Conservation (phyloP, 108 stramenopile species). For the Mediolabrus comicus region DNA sequence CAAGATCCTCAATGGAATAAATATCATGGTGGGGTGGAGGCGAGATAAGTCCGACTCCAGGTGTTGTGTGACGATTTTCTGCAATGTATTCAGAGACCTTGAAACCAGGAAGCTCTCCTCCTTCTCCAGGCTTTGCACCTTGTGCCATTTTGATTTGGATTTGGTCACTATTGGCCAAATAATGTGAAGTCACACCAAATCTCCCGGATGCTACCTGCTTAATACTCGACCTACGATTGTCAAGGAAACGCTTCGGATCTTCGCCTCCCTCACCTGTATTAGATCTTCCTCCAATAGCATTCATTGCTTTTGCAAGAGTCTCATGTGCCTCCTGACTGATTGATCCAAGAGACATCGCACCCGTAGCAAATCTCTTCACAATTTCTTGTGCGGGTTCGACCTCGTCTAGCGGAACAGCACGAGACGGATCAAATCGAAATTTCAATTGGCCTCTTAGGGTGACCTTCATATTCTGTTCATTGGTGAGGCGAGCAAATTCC, state of each 20-base stretch:
- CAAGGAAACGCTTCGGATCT: slow-evolving; percentile 86
- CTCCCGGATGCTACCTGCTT: slow-evolving; percentile 95
- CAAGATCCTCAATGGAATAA: slow-evolving; percentile 96
- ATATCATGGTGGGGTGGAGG: slow-evolving; percentile 98
- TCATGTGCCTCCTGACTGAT: slow-evolving; percentile 95
- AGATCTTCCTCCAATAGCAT: slow-evolving; percentile 84
- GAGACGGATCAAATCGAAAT: slow-evolving; percentile 87
- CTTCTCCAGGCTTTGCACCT: slow-evolving; percentile 97
- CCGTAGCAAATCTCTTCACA: slow-evolving; percentile 94
- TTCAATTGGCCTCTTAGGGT: slow-evolving; percentile 94
- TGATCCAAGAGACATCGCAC: slow-evolving; percentile 95
- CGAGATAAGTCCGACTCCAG: slow-evolving; percentile 93
- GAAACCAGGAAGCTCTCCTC: slow-evolving; percentile 94
- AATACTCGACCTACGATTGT: slow-evolving; percentile 89
- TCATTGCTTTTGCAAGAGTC: slow-evolving; percentile 93
- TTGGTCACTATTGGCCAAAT: slow-evolving; percentile 95
- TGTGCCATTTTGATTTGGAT: slow-evolving; percentile 99
- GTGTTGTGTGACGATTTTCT: slow-evolving; percentile 88
- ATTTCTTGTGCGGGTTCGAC: slow-evolving; percentile 90
- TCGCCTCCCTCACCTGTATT: slow-evolving; percentile 97
- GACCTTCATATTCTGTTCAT: slow-evolving; percentile 87
- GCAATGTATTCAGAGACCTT: slow-evolving; percentile 96
- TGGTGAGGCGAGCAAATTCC: slow-evolving; percentile 85
- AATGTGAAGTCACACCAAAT: slow-evolving; percentile 96
- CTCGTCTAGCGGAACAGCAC: slow-evolving; percentile 84